Conservation (phyloP, 257 asterid species). For the Fraxinus pennsylvanica region DNA sequence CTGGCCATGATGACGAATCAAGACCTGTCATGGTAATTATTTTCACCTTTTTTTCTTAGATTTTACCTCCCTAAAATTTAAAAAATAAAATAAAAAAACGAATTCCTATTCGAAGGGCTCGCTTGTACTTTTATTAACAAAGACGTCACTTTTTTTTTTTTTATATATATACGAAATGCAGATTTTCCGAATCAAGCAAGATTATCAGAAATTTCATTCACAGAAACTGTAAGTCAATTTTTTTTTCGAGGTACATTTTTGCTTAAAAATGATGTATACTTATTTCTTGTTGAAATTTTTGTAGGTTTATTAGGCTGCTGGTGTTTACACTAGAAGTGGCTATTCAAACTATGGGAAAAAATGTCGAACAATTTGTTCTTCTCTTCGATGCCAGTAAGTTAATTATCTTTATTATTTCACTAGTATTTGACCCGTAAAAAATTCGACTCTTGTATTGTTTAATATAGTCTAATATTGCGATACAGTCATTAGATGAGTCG, state of each 20-base stretch:
- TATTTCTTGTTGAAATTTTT: background rate
- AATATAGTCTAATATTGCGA: background rate
- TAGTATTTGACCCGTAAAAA: background rate
- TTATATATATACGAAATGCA: conserved; percentile 23
- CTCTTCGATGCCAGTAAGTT: conserved; percentile 91
- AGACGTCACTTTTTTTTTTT: background rate
- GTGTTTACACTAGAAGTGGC: conserved; percentile 98
- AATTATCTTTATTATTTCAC: background rate
- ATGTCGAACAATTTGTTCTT: conserved; percentile 73
- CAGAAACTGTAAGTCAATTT: conserved; percentile 64
- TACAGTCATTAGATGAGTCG: background rate
- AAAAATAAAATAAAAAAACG: background rate
- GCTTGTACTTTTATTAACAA: background rate
- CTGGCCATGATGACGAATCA: conserved; percentile 85
- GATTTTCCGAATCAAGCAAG: conserved; percentile 94
- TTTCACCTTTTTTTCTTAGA: background rate
- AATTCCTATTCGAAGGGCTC: background rate
- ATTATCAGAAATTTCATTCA: conserved; percentile 80
- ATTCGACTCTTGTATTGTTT: background rate
- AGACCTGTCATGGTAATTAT: conserved; percentile 79
- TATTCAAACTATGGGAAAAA: conserved; percentile 73
- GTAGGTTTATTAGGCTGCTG: conserved; percentile 69
- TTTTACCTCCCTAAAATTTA: background rate
- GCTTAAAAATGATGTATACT: background rate
- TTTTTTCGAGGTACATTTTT: conserved; percentile 5